phyloP scores from a whole-genome alignment of 1,284 basidiomycete genomes.

The Leccinum fallax region DNA sequence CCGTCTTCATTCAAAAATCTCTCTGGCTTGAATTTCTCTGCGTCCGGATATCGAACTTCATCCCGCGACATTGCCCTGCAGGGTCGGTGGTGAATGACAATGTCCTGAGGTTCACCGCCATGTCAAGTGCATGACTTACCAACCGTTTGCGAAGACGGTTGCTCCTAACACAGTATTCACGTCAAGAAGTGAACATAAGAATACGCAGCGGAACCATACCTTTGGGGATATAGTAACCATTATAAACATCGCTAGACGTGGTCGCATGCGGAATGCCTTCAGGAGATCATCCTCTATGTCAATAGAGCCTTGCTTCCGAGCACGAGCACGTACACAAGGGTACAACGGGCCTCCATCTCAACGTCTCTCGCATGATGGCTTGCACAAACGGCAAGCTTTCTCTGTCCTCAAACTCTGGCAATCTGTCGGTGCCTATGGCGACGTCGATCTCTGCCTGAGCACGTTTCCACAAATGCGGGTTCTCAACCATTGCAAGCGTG shows the following conservation, averaged over 20 bases:
- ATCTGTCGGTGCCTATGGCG: conserved; percentile 11
- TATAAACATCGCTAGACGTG: too few relatives aligned
- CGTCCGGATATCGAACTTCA: conserved; percentile 13
- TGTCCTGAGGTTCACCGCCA: background rate
- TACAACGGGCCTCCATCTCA: conserved; percentile 24
- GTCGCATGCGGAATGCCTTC: too few relatives aligned
- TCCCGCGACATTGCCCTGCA: background rate
- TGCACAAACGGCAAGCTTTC: too few relatives aligned
- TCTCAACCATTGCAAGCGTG: conserved; percentile 36
- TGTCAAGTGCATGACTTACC: background rate
- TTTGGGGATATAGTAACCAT: too few relatives aligned
- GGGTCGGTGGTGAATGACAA: background rate
- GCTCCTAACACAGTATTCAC: too few relatives aligned
- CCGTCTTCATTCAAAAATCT: conserved; percentile 21
- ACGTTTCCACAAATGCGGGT: conserved; percentile 23
- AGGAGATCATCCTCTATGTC: too few relatives aligned
- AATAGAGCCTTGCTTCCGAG: background rate
- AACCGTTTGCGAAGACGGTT: too few relatives aligned
- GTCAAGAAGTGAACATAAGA: too few relatives aligned
- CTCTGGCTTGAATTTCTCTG: conserved; percentile 23
- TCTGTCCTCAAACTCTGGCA: conserved; percentile 34
- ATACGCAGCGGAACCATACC: too few relatives aligned
- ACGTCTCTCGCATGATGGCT: too few relatives aligned
- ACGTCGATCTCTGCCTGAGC: background rate
- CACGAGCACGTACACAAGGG: background rate